These are phyloP conservation scores for Aspergillus homomorphus DNA, from an alignment of 495 filamentous ascomycete species.

Conservation along the genomic window DNA sequence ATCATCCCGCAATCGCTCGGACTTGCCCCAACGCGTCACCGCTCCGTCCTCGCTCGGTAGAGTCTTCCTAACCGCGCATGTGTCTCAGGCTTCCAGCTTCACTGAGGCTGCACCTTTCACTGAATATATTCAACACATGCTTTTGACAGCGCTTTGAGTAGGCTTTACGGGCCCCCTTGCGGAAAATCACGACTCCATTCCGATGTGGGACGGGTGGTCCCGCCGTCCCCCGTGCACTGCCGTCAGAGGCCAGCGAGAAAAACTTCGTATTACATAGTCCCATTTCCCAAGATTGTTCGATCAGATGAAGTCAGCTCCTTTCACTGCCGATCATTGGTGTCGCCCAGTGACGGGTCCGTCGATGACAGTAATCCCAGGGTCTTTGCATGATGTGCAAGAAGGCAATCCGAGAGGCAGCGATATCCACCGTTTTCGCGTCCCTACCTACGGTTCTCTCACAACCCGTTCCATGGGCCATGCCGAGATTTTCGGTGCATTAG, in stretches of 20 bases:
- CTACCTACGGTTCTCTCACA: background rate
- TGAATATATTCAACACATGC: background rate
- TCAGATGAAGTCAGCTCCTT: conserved; percentile 5
- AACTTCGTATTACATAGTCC: background rate
- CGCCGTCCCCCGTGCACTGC: conserved; percentile 4
- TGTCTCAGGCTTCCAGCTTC: background rate
- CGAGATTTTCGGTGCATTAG: background rate
- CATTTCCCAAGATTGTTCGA: background rate
- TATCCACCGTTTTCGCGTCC: background rate
- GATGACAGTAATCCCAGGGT: background rate
- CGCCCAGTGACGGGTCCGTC: background rate
- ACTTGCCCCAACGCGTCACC: background rate
- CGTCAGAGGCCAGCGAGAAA: conserved; percentile 1
- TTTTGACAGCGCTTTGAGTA: background rate
- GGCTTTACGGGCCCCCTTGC: background rate
- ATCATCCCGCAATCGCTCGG: background rate
- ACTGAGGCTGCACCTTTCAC: background rate
- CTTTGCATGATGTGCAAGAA: background rate
- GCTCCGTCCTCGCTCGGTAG: background rate
- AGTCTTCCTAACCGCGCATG: background rate
- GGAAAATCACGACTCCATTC: conserved; percentile 7
- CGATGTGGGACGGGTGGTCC: conserved; percentile 5
- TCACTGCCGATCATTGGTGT: conserved; percentile 2
- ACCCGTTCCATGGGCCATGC: background rate
- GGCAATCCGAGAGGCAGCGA: background rate